phyloP scores from a whole-genome alignment of 164 flowering plant genomes.

The Tetracentron sinense region DNA sequence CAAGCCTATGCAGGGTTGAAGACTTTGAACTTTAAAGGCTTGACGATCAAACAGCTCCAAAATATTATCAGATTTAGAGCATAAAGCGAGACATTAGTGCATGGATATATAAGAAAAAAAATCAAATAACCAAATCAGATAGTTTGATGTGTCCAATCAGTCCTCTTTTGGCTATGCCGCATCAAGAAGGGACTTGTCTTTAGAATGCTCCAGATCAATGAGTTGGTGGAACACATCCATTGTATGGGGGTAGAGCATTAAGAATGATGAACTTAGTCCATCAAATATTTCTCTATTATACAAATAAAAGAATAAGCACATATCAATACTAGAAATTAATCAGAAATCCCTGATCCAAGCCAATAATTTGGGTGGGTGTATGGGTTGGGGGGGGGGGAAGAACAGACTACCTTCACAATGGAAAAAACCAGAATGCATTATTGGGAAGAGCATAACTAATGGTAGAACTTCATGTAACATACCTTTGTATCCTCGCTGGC shows the following conservation, averaged over 20 bases:
- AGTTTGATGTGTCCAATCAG: neutral
- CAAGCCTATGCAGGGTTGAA: neutral
- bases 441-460: neutral
- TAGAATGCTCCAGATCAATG: too few relatives aligned
- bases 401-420: neutral
- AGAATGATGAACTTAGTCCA: too few relatives aligned
- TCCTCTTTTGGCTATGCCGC: neutral
- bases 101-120: too few relatives aligned
- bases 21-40: neutral
- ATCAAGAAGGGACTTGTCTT: too few relatives aligned
- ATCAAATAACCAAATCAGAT: neutral
- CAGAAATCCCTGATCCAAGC: neutral
- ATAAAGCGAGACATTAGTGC: neutral
- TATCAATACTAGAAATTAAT: neutral
- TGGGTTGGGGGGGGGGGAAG: too few relatives aligned
- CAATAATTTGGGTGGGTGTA: neutral
- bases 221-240: too few relatives aligned
- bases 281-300: too few relatives aligned
- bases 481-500: slow-evolving; percentile 75
- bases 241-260: too few relatives aligned
- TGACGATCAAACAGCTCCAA: neutral
- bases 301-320: neutral
- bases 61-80: too few relatives aligned
- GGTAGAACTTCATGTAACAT: slow-evolving; percentile 10
- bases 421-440: neutral